These are phyloP conservation scores for Chaetoscypha palmicola DNA, from an alignment of 2,329 filamentous ascomycete species.

Conservation along the genomic window DNA sequence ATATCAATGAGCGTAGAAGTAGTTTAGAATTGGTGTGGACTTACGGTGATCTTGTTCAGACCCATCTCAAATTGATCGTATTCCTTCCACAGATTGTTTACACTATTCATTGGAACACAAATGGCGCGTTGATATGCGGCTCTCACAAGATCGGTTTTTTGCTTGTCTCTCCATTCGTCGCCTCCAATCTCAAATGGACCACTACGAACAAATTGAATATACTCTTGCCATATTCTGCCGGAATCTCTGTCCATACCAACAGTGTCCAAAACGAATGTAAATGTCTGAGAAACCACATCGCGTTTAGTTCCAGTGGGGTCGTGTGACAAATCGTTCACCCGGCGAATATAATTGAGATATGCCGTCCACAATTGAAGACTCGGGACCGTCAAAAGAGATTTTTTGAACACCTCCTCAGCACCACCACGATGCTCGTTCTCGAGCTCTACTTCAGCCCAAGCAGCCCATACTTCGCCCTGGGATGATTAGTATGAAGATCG, in stretches of 20 bases:
- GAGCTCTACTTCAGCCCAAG: constrained; percentile 84
- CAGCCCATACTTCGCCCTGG: constrained; percentile 86
- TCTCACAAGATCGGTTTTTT: constrained; percentile 91
- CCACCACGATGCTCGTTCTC: constrained; percentile 74
- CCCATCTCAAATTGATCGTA: constrained; percentile 96
- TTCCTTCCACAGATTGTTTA: constrained; percentile 89
- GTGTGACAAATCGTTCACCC: constrained; percentile 77
- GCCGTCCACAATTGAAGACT: constrained; percentile 86
- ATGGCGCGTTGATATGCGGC: constrained; percentile 91
- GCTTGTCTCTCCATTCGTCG: constrained; percentile 87
- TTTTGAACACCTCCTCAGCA: constrained; percentile 77
- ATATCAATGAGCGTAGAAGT: constrained; percentile 34
- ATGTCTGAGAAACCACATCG: constrained; percentile 73
- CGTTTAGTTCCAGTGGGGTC: constrained; percentile 73
- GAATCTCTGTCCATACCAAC: constrained; percentile 89
- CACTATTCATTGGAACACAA: constrained; percentile 73
- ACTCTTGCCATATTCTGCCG: constrained; percentile 87
- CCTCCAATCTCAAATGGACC: constrained; percentile 82
- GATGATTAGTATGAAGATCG: constrained; percentile 30
- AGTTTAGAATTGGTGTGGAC: no score
- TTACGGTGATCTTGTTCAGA: constrained; percentile 83
- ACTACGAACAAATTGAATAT: constrained; percentile 85
- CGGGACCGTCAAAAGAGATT: constrained; percentile 69
- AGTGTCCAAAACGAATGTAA: constrained; percentile 84
- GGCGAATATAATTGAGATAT: constrained; percentile 92